Conservation (phyloP, 108 stramenopile genomes). For the Discostella pseudostelligera region DNA sequence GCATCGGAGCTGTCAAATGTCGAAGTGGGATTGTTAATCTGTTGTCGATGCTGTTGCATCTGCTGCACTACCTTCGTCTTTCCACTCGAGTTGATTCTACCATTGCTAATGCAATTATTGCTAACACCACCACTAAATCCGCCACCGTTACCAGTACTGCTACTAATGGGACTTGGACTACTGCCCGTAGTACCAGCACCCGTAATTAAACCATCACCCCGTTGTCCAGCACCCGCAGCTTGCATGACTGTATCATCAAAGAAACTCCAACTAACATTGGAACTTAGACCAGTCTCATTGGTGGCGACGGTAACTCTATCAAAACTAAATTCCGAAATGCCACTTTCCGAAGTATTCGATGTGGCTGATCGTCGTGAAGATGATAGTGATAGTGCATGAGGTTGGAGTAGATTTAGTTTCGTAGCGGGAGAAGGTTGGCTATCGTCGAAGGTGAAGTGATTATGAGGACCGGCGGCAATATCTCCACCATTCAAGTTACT, state of each 20-base stretch:
- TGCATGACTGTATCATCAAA: constrained; percentile 14
- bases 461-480: background rate
- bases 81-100: too few relatives aligned
- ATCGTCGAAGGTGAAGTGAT: background rate
- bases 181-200: too few relatives aligned
- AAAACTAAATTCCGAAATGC: constrained; percentile 37
- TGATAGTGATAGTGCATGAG: background rate
- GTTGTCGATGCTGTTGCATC: too few relatives aligned
- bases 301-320: constrained; percentile 37
- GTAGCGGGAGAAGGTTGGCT: background rate
- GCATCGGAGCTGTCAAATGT: too few relatives aligned
- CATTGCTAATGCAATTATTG: too few relatives aligned
- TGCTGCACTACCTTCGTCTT: too few relatives aligned
- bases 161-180: background rate
- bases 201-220: background rate
- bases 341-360: background rate
- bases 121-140: too few relatives aligned
- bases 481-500: background rate
- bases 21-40: too few relatives aligned
- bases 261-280: constrained; percentile 25
- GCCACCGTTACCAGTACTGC: too few relatives aligned
- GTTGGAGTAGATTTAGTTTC: background rate
- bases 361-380: background rate
- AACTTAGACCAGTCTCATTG: constrained; percentile 14
- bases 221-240: background rate